Base-by-base conservation (phyloP, 495 filamentous ascomycete species). In the Penicillium lividum region DNA sequence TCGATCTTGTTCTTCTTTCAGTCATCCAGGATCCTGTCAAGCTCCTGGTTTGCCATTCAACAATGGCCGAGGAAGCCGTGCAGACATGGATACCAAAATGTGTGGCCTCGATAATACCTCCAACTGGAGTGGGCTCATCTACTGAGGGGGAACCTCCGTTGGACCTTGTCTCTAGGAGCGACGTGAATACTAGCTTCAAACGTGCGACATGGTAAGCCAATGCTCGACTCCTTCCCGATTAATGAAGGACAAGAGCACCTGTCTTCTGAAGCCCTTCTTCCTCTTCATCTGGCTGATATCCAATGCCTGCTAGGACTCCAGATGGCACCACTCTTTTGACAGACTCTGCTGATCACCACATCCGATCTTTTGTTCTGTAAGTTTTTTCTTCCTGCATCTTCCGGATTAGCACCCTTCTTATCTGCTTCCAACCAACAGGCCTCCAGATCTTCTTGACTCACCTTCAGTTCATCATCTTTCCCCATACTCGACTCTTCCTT, bases 241-340 rank as follows among this genome's bases (percentile, higher is more conserved):
- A 33, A 2, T 33, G 31, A 33, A 2, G 22, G 22, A 2, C 22
- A 22, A 22, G 22, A 22, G 22, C 22, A 22, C 22, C 22, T 2
- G 3, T 33, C 9, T 33, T 33, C 31, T 33, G 31, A 22, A 13
- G 8, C 33, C 30, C 30, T 36, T 9, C 8, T 18, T 29, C 15
- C 18, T 29, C 38, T 25, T 11, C 9, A 29, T 47, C 13, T 4
- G 15, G 7, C 25, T 30, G 28, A 49, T 13, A 4, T 9, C 28
- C 16, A 49, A n/a, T 30, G 13, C 11, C 11, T 2, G 13, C 33
- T 8, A 85, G 86, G 87, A 84, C 90, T 7, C 85, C 89, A 47
- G 93, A 97, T 67, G 91, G 93, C 15, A 94, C 91, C 9, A 84
- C 84, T 7, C 73, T 97, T 48, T 67, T 98, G 64, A 89, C 92